Percentiles rank a stretch among this genome's conserved stretches.
Evolutionary conservation across 2,329 filamentous ascomycete genomes (phyloP).

Genomic region (Nakataea oryzae): DNA sequence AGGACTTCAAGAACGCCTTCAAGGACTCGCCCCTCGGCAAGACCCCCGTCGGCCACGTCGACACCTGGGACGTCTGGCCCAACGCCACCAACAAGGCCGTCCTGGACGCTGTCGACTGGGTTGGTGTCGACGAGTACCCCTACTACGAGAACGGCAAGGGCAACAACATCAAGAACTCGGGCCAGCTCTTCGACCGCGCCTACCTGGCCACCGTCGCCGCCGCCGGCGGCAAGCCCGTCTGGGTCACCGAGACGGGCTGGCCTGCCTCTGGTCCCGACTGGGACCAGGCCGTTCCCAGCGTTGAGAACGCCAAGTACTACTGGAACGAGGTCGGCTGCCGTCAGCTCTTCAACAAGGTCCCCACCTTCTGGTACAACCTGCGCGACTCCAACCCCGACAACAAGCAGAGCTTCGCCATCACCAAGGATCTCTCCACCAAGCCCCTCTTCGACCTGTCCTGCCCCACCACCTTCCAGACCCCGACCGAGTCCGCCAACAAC

Average conservation of each 20-base stretch:
- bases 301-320: conserved; percentile 51
- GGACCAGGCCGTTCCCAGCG: conserved; percentile 42
- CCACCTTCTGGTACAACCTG: conserved; percentile 53
- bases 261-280: conserved; percentile 42
- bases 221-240: conserved; percentile 17
- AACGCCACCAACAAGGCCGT: conserved; percentile 49
- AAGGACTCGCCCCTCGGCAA: conserved; percentile 29
- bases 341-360: conserved; percentile 41
- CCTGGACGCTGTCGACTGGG: conserved; percentile 51
- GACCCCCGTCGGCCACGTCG: conserved; percentile 52
- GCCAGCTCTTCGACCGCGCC: conserved; percentile 41
- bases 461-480: conserved; percentile 29
- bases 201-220: conserved; percentile 32
- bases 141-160: conserved; percentile 50
- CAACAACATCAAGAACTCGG: conserved; percentile 45
- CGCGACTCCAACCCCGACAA: conserved; percentile 51
- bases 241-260: conserved; percentile 33
- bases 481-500: conserved; percentile 13
- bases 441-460: conserved; percentile 44
- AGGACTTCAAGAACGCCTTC: conserved; percentile 50
- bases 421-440: conserved; percentile 38
- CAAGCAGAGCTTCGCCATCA: conserved; percentile 46
- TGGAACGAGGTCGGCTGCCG: conserved; percentile 53
- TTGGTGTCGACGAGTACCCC: conserved; percentile 56
- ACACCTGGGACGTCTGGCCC: conserved; percentile 56